Conservation (phyloP, 305 asterid genomes). For the Salvia sclarea region DNA sequence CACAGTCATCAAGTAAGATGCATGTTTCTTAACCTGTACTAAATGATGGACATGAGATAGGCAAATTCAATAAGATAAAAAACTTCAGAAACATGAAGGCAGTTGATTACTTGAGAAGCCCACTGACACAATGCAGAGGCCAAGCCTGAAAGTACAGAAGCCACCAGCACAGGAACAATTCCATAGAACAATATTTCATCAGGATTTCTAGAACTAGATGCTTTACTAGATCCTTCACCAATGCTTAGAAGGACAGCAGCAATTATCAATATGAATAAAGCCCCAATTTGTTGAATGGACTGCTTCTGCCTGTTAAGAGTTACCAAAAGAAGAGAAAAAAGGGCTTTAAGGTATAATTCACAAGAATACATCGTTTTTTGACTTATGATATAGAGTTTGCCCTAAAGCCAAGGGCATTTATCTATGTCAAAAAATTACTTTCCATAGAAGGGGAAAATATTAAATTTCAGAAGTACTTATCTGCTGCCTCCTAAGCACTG, state of each 20-base stretch:
- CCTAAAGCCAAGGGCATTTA: neutral
- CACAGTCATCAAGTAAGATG: conserved; percentile 91
- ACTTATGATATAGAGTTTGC: conserved; percentile 9
- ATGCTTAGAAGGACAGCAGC: conserved; percentile 85
- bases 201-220: conserved; percentile 55
- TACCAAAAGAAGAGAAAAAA: conserved; percentile 26
- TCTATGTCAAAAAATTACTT: conserved; percentile 2
- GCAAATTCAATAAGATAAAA: conserved; percentile 24
- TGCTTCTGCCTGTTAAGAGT: conserved; percentile 70
- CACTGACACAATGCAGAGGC: conserved; percentile 98
- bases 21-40: conserved; percentile 75
- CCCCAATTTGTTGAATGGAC: conserved; percentile 90
- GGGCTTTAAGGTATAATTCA: conserved; percentile 12
- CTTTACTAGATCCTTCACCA: conserved; percentile 93
- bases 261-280: conserved; percentile 78
- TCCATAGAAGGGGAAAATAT: neutral
- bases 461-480: conserved; percentile 10
- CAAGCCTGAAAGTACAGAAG: conserved; percentile 94
- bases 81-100: conserved; percentile 21
- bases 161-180: conserved; percentile 81
- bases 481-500: conserved; percentile 16
- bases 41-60: conserved; percentile 8
- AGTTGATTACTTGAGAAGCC: conserved; percentile 82
- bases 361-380: neutral
- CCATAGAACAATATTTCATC: conserved; percentile 81